Conservation (phyloP, 2,329 filamentous ascomycete species). For the Colletotrichum limetticola region DNA sequence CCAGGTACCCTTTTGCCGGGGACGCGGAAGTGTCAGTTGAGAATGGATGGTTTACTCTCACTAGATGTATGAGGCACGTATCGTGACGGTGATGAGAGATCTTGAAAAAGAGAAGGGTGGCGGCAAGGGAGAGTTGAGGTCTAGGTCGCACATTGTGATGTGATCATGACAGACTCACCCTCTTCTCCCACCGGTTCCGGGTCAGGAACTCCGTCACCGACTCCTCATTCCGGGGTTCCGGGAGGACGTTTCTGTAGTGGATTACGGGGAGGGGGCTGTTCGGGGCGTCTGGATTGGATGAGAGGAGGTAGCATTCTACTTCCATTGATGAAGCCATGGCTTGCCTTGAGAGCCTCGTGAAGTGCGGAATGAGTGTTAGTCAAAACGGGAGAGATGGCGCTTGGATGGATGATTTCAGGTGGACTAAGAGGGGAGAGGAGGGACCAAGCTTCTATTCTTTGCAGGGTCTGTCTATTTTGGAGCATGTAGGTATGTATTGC, state of each 20-base stretch:
- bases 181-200: constrained; percentile 38
- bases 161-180: constrained; percentile 11
- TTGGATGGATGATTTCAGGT: not conserved
- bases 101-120: rapidly evolving
- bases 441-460: not conserved
- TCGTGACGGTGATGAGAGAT: not conserved
- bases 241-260: constrained; percentile 37
- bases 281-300: constrained; percentile 3
- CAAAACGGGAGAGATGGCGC: not conserved
- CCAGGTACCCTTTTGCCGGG: constrained; percentile 20
- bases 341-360: not conserved
- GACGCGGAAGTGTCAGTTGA: not conserved
- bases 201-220: constrained; percentile 33
- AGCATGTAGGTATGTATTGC: not conserved
- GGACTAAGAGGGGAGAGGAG: not conserved
- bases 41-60: not conserved
- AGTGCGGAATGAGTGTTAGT: not conserved
- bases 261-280: constrained; percentile 38
- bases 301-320: not conserved
- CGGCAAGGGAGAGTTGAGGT: not conserved
- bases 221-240: constrained; percentile 34
- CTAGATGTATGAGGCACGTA: not conserved
- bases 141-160: no score
- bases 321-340: not conserved
- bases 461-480: not conserved